Base-by-base conservation (phyloP, 2,329 filamentous ascomycete species). In the Aspergillus ochraceus region DNA sequence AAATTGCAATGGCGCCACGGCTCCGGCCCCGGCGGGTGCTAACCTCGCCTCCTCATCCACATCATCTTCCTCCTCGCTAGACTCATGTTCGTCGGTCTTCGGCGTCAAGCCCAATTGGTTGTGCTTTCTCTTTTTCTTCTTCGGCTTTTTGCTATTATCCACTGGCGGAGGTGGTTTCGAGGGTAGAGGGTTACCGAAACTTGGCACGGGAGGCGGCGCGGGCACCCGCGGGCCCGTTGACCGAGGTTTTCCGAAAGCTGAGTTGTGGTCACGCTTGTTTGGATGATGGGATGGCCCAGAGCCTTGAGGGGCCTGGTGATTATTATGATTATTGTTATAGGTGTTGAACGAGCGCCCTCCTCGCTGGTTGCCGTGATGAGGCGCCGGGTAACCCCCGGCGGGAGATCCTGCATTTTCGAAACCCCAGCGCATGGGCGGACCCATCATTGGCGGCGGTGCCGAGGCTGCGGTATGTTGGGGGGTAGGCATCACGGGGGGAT, bases 401-500 rank as follows among this genome's bases (percentile, higher is more conserved):
- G 82, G 77, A 53, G 79, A 76, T 59, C 83, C 77, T 55, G 74
- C 30, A 17, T 59, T 75, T 52, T 85, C 83, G 72, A 83, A 84
- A 3, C 82, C 82, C 77, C 84, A 83, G 57, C 79, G 79, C 63
- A 86, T 82, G 2, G 82, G 82, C 36, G 82, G 81, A 0, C 81
- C 85, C 84, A 82, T 83, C 66, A 80, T 76, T 70, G 81, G 72
- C 60, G 77, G 64, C 60, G 72, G 68, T 30, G 57, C 60, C 19
- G 67, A 54, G 11, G 61, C 66, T 4, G 66, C 59, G 11, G 56
- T 57, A 64, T 68, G 71, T 19, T 70, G 70, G 26, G 67, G 66
- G 20, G 63, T 51, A 17, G 65, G 62, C 9, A 67, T 51, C 12
- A 52, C 61, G 4, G 70, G 39, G 22, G 60, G 46, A 54, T 69